Base-by-base conservation (phyloP, 306 rosid species). In the Vigna nakashimae region DNA sequence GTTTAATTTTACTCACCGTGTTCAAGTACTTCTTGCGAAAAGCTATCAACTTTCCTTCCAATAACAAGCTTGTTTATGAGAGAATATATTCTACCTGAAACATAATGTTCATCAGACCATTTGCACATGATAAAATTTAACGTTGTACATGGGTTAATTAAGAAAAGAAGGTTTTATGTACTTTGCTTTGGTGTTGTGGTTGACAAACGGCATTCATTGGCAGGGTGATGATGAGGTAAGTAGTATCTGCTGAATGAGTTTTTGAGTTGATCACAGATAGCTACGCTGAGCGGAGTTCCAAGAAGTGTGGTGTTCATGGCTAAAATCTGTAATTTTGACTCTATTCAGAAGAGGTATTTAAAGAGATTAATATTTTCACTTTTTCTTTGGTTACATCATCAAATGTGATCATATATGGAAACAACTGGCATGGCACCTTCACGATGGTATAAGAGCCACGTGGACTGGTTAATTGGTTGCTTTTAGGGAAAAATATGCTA, bases 11-110 rank as follows among this genome's bases (percentile, higher is more conserved):
- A 66, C 55, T 66, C 13, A 66, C 72, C 55, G 6, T 66, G 72
- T 12, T 66, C 72, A 20, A 20, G 38, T 12, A 67, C 73, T 43
- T 32, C 56, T 67, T 45, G 73, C 5, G 73, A 43, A 45, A 67
- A 48, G 52, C 22, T 45, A 22, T 67, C 73, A 13, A 53, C 40
- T 55, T 67, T 67, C 56, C 40, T 45, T 67, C 40, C 56, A 20
- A 6, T 36, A 36, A 45, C 40, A 20, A 67, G 36, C 20, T 67
- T 67, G 73, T 45, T 67, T 45, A 24, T 13, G 14, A 45, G 24
- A 6, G 73, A 22, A 45, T 22, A 43, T 43, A 43, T 24, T 22
- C 13, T 43, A 66, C 72, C 72, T 66, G 72, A 66, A 66, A 43
- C 13, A 67, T 67, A 43, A 42, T 5, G 3, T 42, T 20, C 20